These are phyloP conservation scores for Cyclotella kingstonii DNA, from an alignment of 108 stramenopile genomes.

Conservation along the genomic window DNA sequence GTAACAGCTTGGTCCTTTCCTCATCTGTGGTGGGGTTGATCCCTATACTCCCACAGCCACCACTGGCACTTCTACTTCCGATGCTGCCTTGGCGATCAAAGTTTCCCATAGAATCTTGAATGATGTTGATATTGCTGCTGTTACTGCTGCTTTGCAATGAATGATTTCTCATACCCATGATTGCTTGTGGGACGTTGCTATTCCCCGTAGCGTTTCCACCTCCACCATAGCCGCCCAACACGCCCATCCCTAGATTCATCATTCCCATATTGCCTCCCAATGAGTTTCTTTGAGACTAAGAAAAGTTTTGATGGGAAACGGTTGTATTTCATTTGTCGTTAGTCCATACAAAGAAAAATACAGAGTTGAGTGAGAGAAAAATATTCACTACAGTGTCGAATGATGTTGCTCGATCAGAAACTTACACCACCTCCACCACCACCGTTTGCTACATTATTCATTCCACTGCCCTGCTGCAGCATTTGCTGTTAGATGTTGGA, in stretches of 20 bases:
- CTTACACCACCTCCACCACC: conserved; percentile 14
- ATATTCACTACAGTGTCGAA: too few species aligned
- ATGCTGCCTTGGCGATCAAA: conserved; percentile 1
- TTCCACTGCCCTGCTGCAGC: conserved; percentile 8
- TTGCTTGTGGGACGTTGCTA: neutral
- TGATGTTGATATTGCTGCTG: conserved; percentile 6
- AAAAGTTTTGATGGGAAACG: too few species aligned
- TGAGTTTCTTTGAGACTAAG: too few species aligned
- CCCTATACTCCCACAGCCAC: neutral
- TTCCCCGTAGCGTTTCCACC: neutral
- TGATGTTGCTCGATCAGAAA: neutral
- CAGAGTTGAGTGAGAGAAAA: too few species aligned
- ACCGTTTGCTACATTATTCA: neutral
- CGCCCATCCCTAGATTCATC: conserved; percentile 7
- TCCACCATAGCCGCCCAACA: conserved; percentile 3
- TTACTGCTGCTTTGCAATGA: conserved; percentile 1
- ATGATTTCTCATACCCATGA: neutral
- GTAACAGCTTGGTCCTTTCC: conserved; percentile 25
- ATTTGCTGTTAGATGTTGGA: conserved; percentile 1
- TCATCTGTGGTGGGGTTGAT: conserved; percentile 12
- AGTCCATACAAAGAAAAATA: too few species aligned
- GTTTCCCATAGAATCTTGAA: neutral
- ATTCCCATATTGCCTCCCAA: conserved; percentile 19
- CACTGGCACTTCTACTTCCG: conserved; percentile 2
- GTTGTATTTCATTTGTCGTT: too few species aligned